A percentile compares a stretch with the other conserved stretches of the same genome.
phyloP scores from a whole-genome alignment of 495 filamentous ascomycete genomes.

The Xylaria acuta region DNA sequence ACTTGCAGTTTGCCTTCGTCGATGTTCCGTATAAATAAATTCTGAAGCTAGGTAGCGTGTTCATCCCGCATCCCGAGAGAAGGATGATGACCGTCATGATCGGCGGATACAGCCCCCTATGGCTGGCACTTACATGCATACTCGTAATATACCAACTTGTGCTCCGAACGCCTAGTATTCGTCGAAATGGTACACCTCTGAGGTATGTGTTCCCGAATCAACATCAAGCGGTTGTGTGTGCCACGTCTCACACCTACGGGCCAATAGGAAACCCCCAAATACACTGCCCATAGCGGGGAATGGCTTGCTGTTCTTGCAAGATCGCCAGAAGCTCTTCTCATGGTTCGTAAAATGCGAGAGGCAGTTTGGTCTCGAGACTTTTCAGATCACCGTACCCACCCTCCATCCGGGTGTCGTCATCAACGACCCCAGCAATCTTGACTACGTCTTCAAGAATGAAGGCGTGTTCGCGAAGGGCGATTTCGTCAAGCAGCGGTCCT shows the following conservation, averaged over 20 bases:
- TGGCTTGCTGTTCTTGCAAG: slow-evolving; percentile 62
- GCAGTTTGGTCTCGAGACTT: slow-evolving; percentile 60
- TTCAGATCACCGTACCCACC: slow-evolving; percentile 62
- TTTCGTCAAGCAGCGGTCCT: slow-evolving; percentile 62
- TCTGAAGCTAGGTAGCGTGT: background rate
- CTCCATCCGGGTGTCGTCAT: slow-evolving; percentile 65
- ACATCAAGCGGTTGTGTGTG: background rate
- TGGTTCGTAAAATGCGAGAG: slow-evolving; percentile 65
- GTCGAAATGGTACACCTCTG: slow-evolving; percentile 42
- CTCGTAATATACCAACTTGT: slow-evolving; percentile 30
- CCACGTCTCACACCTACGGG: slow-evolving; percentile 7
- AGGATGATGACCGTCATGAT: slow-evolving; percentile 10
- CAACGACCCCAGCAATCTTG: slow-evolving; percentile 63
- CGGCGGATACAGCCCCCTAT: background rate
- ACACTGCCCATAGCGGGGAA: slow-evolving; percentile 64
- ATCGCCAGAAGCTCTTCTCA: slow-evolving; percentile 60
- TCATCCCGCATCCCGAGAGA: background rate
- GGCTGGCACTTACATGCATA: slow-evolving; percentile 11
- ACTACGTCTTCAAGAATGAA: slow-evolving; percentile 65
- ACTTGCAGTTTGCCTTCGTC: background rate
- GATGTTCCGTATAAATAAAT: background rate
- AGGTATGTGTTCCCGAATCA: slow-evolving; percentile 34
- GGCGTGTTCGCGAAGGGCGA: slow-evolving; percentile 62
- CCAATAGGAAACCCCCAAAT: slow-evolving; percentile 56
- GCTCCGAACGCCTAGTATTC: slow-evolving; percentile 40